phyloP scores from a whole-genome alignment of 1,139 yeast species.

The Scheffersomyces illinoinensis region DNA sequence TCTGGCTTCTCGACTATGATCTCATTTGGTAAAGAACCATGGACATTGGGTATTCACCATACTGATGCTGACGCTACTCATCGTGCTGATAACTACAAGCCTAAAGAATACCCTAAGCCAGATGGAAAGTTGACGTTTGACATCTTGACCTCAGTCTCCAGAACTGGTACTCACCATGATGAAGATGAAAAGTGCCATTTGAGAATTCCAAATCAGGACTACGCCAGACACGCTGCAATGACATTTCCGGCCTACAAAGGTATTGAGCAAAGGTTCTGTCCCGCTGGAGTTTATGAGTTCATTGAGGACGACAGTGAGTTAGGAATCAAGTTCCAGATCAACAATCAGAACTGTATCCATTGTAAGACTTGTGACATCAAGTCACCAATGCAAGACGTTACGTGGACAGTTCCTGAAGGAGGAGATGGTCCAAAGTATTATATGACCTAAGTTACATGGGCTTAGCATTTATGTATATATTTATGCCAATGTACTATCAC shows the following conservation, averaged over 20 bases:
- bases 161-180: slow-evolving; percentile 95
- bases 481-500: not conserved
- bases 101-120: slow-evolving; percentile 90
- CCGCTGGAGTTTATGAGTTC: slow-evolving; percentile 97
- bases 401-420: slow-evolving; percentile 97
- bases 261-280: slow-evolving; percentile 88
- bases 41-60: slow-evolving; percentile 74
- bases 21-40: slow-evolving; percentile 77
- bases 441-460: slow-evolving; percentile 48
- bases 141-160: slow-evolving; percentile 83
- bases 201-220: slow-evolving; percentile 73
- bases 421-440: slow-evolving; percentile 97
- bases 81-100: slow-evolving; percentile 61
- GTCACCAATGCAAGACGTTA: slow-evolving; percentile 90
- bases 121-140: slow-evolving; percentile 91
- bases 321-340: slow-evolving; percentile 87
- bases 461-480: not conserved
- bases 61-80: slow-evolving; percentile 75
- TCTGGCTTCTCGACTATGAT: slow-evolving; percentile 85
- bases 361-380: slow-evolving; percentile 98
- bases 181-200: slow-evolving; percentile 93
- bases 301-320: slow-evolving; percentile 63
- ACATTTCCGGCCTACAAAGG: slow-evolving; percentile 81
- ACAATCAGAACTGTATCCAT: slow-evolving; percentile 95
- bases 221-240: slow-evolving; percentile 62